phyloP scores from a whole-genome alignment of 495 filamentous ascomycete genomes.

The Penicillium lividum region DNA sequence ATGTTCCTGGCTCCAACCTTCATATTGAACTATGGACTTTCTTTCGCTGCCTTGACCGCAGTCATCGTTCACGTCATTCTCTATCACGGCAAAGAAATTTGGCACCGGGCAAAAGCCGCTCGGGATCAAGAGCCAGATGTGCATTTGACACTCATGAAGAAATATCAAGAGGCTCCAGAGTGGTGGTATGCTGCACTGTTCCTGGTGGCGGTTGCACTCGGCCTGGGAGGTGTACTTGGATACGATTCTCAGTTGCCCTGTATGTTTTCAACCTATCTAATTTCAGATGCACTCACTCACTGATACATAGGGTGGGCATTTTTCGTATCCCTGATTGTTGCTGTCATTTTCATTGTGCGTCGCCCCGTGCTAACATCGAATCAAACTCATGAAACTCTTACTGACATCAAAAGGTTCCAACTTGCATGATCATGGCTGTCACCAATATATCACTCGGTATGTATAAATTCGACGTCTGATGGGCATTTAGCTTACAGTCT shows the following conservation, averaged over 20 bases:
- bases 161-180: conserved; percentile 28
- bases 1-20: conserved; percentile 65
- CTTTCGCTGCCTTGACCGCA: conserved; percentile 61
- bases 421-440: conserved; percentile 49
- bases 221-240: conserved; percentile 53
- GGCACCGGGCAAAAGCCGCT: conserved; percentile 53
- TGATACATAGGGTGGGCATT: conserved; percentile 55
- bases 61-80: conserved; percentile 59
- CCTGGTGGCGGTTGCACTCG: conserved; percentile 47
- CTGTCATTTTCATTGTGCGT: conserved; percentile 27
- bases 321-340: conserved; percentile 47
- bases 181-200: conserved; percentile 30
- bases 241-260: conserved; percentile 58
- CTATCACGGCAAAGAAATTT: conserved; percentile 58
- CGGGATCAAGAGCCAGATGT: conserved; percentile 53
- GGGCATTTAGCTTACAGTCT: conserved; percentile 10
- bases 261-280: conserved; percentile 1
- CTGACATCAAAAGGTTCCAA: conserved; percentile 23
- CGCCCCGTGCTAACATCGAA: background rate
- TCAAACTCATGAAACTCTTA: background rate
- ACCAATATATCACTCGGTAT: conserved; percentile 51
- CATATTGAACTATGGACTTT: conserved; percentile 60
- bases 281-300: conserved; percentile 4
- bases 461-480: background rate
- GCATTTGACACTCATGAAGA: conserved; percentile 28